Percentiles rank a stretch among this genome's conserved stretches.
phyloP scores from a whole-genome alignment of 2,329 filamentous ascomycete genomes.

The Pyrenophora tritici-repentis region DNA sequence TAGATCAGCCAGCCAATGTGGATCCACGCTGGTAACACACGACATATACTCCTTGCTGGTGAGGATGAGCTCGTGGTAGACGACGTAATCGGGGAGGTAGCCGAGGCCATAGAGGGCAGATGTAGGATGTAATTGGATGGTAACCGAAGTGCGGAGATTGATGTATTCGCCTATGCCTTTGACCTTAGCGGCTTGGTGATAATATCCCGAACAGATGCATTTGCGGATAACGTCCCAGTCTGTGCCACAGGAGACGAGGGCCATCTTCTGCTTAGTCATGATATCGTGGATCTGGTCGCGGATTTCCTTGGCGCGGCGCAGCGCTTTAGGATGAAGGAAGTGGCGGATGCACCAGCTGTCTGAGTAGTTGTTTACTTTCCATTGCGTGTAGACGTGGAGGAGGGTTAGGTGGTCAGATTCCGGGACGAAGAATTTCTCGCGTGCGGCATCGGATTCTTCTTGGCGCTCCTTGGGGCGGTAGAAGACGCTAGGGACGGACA shows the following conservation, averaged over 20 bases:
- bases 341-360: constrained; percentile 93
- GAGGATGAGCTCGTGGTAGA: constrained; percentile 97
- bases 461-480: constrained; percentile 96
- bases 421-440: constrained; percentile 98
- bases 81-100: constrained; percentile 93
- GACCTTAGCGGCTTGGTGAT: constrained; percentile 94
- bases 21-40: constrained; percentile 93
- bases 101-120: constrained; percentile 90
- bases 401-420: constrained; percentile 97
- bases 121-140: constrained; percentile 92
- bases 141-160: constrained; percentile 92
- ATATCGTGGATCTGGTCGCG: constrained; percentile 92
- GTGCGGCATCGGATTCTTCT: constrained; percentile 91
- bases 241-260: constrained; percentile 83
- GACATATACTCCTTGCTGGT: constrained; percentile 98
- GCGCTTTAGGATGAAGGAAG: constrained; percentile 92
- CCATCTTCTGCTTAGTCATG: constrained; percentile 91
- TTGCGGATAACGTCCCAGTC: constrained; percentile 96
- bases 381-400: constrained; percentile 93
- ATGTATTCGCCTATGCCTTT: constrained; percentile 98
- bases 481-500: constrained; percentile 94
- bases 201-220: constrained; percentile 97
- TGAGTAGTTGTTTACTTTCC: constrained; percentile 86
- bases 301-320: constrained; percentile 90
- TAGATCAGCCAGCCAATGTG: constrained; percentile 94